A percentile compares a stretch with the other conserved stretches of the same genome.
phyloP scores from a whole-genome alignment of 495 filamentous ascomycete species.

The Aspergillus conjunctus region DNA sequence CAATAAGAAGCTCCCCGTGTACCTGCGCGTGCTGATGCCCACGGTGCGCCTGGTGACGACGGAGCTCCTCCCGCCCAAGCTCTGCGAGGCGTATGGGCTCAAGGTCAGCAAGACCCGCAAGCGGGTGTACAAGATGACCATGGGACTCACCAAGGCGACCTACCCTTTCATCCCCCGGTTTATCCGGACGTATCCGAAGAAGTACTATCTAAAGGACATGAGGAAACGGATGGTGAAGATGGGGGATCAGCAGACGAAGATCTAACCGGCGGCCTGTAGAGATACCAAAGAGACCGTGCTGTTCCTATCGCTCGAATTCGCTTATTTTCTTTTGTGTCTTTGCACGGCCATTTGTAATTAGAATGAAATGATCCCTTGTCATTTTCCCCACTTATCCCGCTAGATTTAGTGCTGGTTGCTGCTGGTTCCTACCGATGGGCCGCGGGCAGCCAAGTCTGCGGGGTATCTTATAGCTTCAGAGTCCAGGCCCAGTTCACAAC shows the following conservation, averaged over 20 bases:
- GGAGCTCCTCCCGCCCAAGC: constrained; percentile 33
- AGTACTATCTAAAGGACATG: constrained; percentile 47
- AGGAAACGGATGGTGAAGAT: constrained; percentile 27
- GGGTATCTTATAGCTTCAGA: background rate
- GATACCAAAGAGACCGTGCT: too few relatives aligned
- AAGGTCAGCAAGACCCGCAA: constrained; percentile 22
- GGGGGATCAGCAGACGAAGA: constrained; percentile 17
- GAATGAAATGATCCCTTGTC: background rate
- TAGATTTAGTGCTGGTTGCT: background rate
- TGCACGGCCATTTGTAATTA: background rate
- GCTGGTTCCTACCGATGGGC: background rate
- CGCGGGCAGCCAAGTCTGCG: background rate
- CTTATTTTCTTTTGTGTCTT: background rate
- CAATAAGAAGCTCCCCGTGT: constrained; percentile 27
- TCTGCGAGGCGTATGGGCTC: constrained; percentile 35
- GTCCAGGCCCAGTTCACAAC: background rate
- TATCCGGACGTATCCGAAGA: constrained; percentile 37
- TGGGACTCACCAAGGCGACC: constrained; percentile 27
- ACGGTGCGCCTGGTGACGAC: constrained; percentile 34
- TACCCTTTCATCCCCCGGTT: constrained; percentile 35
- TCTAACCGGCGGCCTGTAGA: background rate
- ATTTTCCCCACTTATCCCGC: background rate
- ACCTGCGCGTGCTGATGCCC: constrained; percentile 30
- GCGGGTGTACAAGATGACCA: constrained; percentile 21
- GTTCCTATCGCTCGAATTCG: background rate